These are phyloP conservation scores for Colletotrichum noveboracense DNA, from an alignment of 2,329 filamentous ascomycete genomes.

Conservation along the genomic window DNA sequence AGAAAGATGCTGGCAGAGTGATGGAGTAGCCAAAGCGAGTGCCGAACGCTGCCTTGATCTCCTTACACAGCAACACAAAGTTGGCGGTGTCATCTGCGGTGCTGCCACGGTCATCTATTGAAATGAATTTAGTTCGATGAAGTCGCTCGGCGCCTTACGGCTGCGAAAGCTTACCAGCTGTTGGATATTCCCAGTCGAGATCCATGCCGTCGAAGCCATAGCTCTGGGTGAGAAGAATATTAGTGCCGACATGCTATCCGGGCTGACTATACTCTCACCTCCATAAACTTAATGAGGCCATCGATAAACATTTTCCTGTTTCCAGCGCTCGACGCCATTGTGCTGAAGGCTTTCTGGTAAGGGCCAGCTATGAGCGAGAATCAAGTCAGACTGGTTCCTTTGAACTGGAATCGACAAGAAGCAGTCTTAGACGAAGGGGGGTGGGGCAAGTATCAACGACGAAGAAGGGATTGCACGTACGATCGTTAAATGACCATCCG, in stretches of 20 bases:
- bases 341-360: constrained; percentile 28
- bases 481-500: constrained; percentile 44
- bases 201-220: constrained; percentile 37
- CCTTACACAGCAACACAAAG: constrained; percentile 22
- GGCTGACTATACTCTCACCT: constrained; percentile 30
- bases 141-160: not conserved
- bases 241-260: constrained; percentile 17
- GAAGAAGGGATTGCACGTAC: too few species aligned
- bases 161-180: not conserved
- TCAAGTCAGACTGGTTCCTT: not conserved
- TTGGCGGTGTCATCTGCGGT: constrained; percentile 36
- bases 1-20: constrained; percentile 11
- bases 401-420: not conserved
- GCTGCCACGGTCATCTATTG: constrained; percentile 37
- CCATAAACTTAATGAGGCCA: constrained; percentile 22
- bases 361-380: constrained; percentile 23
- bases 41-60: not conserved
- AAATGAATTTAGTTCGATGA: constrained; percentile 28
- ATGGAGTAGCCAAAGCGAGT: not conserved
- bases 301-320: constrained; percentile 25
- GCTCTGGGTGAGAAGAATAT: constrained; percentile 38
- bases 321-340: constrained; percentile 13
- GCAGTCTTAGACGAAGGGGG: too few species aligned
- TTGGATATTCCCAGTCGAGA: constrained; percentile 30
- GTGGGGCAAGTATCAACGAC: too few species aligned